Percentiles rank a stretch among this genome's conserved stretches.
phyloP scores from a whole-genome alignment of 352 stramenopile species.

The Globisporangium emineosum region DNA sequence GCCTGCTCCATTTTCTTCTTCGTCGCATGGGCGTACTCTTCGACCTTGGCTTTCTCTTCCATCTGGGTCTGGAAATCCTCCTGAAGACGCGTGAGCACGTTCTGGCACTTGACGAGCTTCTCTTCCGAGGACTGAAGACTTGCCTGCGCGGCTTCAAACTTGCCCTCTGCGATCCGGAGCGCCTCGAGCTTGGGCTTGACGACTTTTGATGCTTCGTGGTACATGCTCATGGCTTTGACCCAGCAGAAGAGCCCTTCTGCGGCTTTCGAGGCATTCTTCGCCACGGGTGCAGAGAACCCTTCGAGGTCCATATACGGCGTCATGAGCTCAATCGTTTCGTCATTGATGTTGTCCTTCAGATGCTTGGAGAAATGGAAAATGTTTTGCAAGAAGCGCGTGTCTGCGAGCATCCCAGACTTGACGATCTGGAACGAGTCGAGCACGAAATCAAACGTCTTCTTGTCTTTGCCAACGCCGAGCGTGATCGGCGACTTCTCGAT shows the following conservation, averaged over 20 bases:
- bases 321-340: conserved; percentile 93
- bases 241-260: conserved; percentile 90
- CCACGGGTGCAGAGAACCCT: conserved; percentile 72
- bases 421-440: conserved; percentile 85
- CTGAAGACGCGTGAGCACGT: conserved; percentile 66
- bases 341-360: conserved; percentile 92
- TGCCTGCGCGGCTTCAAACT: conserved; percentile 79
- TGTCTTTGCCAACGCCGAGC: conserved; percentile 83
- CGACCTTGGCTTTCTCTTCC: conserved; percentile 81
- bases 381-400: conserved; percentile 86
- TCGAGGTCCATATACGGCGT: conserved; percentile 87
- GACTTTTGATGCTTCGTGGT: conserved; percentile 91
- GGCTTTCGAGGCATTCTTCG: conserved; percentile 88
- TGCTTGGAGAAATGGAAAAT: conserved; percentile 91
- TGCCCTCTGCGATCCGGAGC: conserved; percentile 84
- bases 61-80: conserved; percentile 89
- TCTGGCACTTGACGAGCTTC: conserved; percentile 65
- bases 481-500: conserved; percentile 58
- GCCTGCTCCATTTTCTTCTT: conserved; percentile 91
- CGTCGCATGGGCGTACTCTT: conserved; percentile 78
- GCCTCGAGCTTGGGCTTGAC: conserved; percentile 92
- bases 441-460: conserved; percentile 81
- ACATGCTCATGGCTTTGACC: conserved; percentile 90
- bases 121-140: conserved; percentile 70
- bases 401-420: conserved; percentile 82